These are phyloP conservation scores for Pythium aphanidermatum DNA, from an alignment of 352 stramenopile species.

Conservation along the genomic window DNA sequence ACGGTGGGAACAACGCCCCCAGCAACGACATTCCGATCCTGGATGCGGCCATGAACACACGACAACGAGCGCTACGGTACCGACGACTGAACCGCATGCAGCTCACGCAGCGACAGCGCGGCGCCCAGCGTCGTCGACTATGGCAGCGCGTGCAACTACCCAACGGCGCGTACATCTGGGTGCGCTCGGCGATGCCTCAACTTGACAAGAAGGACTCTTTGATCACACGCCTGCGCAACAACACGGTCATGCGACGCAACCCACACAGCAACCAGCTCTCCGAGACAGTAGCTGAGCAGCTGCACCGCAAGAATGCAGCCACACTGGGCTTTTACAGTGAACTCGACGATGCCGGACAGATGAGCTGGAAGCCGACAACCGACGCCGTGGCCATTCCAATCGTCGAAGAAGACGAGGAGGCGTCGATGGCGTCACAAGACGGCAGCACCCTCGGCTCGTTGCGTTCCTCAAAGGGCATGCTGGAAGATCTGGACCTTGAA, in stretches of 20 bases:
- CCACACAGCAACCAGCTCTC: conserved; percentile 10
- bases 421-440: conserved; percentile 3
- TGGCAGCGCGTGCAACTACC: conserved; percentile 33
- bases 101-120: conserved; percentile 33
- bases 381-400: conserved; percentile 17
- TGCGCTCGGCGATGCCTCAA: conserved; percentile 21
- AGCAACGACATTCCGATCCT: conserved; percentile 7
- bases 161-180: conserved; percentile 33
- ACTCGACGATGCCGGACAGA: conserved; percentile 18
- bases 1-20: not conserved
- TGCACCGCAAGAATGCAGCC: conserved; percentile 38
- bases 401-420: not conserved
- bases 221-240: conserved; percentile 20
- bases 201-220: conserved; percentile 22
- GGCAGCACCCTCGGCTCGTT: not conserved
- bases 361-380: conserved; percentile 22
- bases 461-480: not conserved
- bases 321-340: conserved; percentile 31
- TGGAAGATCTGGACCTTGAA: conserved; percentile 26
- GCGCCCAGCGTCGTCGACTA: conserved; percentile 26
- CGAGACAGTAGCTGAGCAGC: conserved; percentile 26
- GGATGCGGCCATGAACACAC: conserved; percentile 20
- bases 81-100: conserved; percentile 35
- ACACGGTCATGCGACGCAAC: conserved; percentile 17
- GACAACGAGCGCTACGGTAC: conserved; percentile 34